A percentile compares a stretch with the other conserved stretches of the same genome.
phyloP scores from a whole-genome alignment of 148 eudicot species.

The Tetragonia tetragonoides region DNA sequence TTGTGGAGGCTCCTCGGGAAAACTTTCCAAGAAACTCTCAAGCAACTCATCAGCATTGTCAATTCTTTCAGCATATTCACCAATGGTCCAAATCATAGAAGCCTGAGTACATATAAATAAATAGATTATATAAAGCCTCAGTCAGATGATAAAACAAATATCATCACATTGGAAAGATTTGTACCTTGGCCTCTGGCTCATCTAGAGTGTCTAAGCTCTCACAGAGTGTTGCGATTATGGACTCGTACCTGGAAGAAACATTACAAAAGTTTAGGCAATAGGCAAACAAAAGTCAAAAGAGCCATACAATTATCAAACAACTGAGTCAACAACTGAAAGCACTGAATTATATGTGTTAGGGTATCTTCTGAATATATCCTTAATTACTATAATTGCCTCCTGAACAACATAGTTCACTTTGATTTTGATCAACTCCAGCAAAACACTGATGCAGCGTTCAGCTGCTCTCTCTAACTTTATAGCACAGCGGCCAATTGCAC shows the following conservation, averaged over 20 bases:
- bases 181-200: conserved; percentile 99
- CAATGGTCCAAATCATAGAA: conserved; percentile 99
- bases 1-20: conserved; percentile 96
- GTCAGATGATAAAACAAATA: not conserved
- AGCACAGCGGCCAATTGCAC: conserved; percentile 99
- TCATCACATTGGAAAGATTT: conserved; percentile 14
- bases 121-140: conserved; percentile 8
- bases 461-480: conserved; percentile 99
- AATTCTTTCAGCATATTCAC: conserved; percentile 98
- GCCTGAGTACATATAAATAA: conserved; percentile 45
- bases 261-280: conserved; percentile 9
- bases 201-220: conserved; percentile 98
- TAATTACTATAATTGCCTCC: conserved; percentile 97
- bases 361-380: conserved; percentile 97
- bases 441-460: conserved; percentile 97
- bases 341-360: conserved; percentile 76
- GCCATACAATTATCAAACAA: not conserved
- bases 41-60: conserved; percentile 98
- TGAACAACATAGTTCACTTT: conserved; percentile 99
- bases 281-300: not conserved
- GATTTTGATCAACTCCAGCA: conserved; percentile 94
- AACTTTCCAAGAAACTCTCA: conserved; percentile 92
- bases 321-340: not conserved
- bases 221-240: conserved; percentile 97
- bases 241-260: conserved; percentile 67